A percentile compares a stretch with the other conserved stretches of the same genome.
Conservation (phyloP, 2,329 filamentous ascomycete species). For the Verticillium albo-atrum region DNA sequence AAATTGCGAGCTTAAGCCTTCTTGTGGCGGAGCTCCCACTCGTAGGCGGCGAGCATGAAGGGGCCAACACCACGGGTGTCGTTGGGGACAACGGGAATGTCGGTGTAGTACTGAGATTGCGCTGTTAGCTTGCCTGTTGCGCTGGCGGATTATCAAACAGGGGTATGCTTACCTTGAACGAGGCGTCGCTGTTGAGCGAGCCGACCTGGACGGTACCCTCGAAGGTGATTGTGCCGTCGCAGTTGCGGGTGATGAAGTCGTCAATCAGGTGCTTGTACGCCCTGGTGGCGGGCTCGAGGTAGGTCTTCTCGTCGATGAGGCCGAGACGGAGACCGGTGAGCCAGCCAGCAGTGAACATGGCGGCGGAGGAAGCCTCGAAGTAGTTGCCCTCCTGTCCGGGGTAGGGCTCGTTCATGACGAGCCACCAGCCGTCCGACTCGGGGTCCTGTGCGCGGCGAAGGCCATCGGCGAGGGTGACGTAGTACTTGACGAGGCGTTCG, state of each 20-base stretch:
- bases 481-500: slow-evolving; percentile 30
- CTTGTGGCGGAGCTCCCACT: slow-evolving; percentile 11
- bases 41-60: slow-evolving; percentile 7
- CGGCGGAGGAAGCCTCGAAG: slow-evolving; percentile 54
- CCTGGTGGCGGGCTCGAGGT: slow-evolving; percentile 16
- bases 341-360: slow-evolving; percentile 52
- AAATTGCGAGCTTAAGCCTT: background rate
- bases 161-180: slow-evolving; percentile 37
- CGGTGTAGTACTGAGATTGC: slow-evolving; percentile 4
- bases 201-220: slow-evolving; percentile 49
- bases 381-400: slow-evolving; percentile 49
- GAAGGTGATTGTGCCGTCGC: slow-evolving; percentile 43
- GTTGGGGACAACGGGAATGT: slow-evolving; percentile 6
- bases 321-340: slow-evolving; percentile 34
- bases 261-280: slow-evolving; percentile 29
- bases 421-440: slow-evolving; percentile 48
- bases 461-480: slow-evolving; percentile 33
- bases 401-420: slow-evolving; percentile 48
- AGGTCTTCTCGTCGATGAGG: slow-evolving; percentile 18
- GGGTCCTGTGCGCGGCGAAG: slow-evolving; percentile 35
- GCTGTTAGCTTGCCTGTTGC: background rate
- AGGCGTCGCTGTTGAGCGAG: slow-evolving; percentile 42
- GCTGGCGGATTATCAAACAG: background rate
- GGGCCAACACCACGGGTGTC: slow-evolving; percentile 9
- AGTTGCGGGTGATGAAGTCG: slow-evolving; percentile 39